Base-by-base conservation (phyloP, 495 filamentous ascomycete genomes). In the Penicillium lagena region DNA sequence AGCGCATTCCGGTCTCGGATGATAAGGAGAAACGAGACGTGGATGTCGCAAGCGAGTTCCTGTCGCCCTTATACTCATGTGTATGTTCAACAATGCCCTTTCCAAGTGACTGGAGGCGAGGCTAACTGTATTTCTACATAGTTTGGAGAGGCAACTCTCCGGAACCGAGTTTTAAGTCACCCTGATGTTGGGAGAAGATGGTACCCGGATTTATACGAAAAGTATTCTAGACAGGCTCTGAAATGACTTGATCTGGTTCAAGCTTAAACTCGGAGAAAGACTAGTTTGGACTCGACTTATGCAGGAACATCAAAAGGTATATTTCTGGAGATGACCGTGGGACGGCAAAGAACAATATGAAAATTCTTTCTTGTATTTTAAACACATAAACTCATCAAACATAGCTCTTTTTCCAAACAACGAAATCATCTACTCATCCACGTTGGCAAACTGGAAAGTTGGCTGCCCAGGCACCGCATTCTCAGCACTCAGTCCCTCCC, bases 81-180 rank as follows among this genome's bases (percentile, higher is more conserved):
- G 68, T 71, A 44, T 54, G 68, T 22, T 22, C 22, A 4, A 22
- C 56, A 22, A 22, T 22, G 22, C 22, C 22, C 22, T 22, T 22
- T 22, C 22, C 3, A 22, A 17, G 17, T 4, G 22, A 22, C 22
- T 22, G 2, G 22, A 22, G 22, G 3, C 22, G 22, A 22, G 22
- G 22, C 22, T 22, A 22, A 22, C 4, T 22, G 4, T 22, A 22
- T 22, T 6, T 22, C 22, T n/a, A n/a, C n/a, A 22, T 32, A 74
- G 66, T 70, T 75, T 33, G 70, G 72, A 1, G 72, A 75, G 50
- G 72, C 72, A 12, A 66, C 72, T 35, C 50, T 75, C 52, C 74
- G 83, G 60, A 96, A 96, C 66, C 70, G 90, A n/a, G 78, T 96
- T 42, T 85, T 89, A 68, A 88, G 85, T 50, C 90, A 96, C 67